Conservation (phyloP, 352 stramenopile species). For the Detonula confervacea region DNA sequence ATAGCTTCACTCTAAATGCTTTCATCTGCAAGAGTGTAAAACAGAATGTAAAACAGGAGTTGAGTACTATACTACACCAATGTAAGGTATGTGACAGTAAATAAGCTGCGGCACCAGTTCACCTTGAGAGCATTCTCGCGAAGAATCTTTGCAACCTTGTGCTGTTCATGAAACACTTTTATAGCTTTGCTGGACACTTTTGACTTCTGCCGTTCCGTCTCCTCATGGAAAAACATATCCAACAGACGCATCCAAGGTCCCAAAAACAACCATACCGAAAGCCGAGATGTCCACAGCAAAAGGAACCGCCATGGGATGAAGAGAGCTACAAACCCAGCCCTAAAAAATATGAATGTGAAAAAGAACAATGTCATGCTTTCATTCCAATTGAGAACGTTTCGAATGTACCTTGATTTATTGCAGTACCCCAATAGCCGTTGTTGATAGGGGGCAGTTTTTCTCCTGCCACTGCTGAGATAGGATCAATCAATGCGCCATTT, state of each 20-base stretch:
- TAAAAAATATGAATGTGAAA: conserved; percentile 63
- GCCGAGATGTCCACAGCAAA: conserved; percentile 55
- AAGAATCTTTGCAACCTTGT: conserved; percentile 49
- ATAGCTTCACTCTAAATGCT: conserved; percentile 66
- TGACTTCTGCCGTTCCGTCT: conserved; percentile 41
- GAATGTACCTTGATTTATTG: conserved; percentile 50
- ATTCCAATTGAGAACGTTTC: conserved; percentile 64
- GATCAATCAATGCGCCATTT: conserved; percentile 25
- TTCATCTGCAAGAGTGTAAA: conserved; percentile 53
- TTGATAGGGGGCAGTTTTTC: conserved; percentile 38
- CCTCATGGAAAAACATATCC: conserved; percentile 59
- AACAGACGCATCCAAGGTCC: conserved; percentile 73
- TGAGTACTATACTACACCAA: neutral
- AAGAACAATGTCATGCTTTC: conserved; percentile 71
- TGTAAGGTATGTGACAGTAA: too few species aligned
- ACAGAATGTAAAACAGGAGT: neutral
- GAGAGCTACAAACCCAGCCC: conserved; percentile 48
- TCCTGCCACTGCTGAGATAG: conserved; percentile 20
- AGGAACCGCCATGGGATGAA: conserved; percentile 76
- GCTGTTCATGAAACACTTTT: conserved; percentile 56
- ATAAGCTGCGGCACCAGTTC: too few species aligned
- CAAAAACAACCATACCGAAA: conserved; percentile 37
- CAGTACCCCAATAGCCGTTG: conserved; percentile 32
- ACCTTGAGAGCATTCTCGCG: conserved; percentile 73
- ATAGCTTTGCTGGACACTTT: conserved; percentile 41